Base-by-base conservation (phyloP, 2,329 filamentous ascomycete species). In the Tolypocladium ophioglossoides region DNA sequence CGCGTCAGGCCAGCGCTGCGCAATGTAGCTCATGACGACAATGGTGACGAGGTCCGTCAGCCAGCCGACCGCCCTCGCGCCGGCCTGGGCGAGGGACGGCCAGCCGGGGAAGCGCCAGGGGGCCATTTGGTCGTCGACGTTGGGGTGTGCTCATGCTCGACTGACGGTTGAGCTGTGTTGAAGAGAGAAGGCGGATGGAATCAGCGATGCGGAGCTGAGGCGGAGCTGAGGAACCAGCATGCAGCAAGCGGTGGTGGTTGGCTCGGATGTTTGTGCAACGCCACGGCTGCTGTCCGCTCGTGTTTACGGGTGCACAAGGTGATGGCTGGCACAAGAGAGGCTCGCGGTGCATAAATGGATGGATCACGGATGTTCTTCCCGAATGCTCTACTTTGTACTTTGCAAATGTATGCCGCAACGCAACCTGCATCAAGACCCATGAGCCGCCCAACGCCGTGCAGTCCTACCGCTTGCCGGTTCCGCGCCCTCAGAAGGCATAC, bases 401-500 rank as follows among this genome's bases (percentile, higher is more conserved):
- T 27, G 27, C 27, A 27, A 6, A 27, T 6, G 27, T 27, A 27
- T 27, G 27, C 3, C 2, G 41, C 22, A 30, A n/a, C 41, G 16
- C 41, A 18, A 5, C 41, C 16, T 30, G 10, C 14, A n/a, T 32
- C 7, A 47, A 30, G 10, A 16, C 24, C 11, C 44, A 18, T 30
- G 18, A 47, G n/a, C 44, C 44, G 22, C 4, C 24, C 24, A 44
- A 46, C 41, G 41, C 41, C 40, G 14, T 24, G 16, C 20, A 22
- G 2, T 24, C 12, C 40, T 12, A 12, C 40, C 40, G n/a, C n/a
- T n/a, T n/a, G n/a, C n/a, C n/a, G n/a, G n/a, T n/a, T n/a, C n/a
- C n/a, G 6, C n/a, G 20, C 22, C 16, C 24, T 62, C 61, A 80
- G 58, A 79, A 80, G 27, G 73, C 74, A 64, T 83, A 84, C 63